Conservation (phyloP, 441 rosid species). For the Gossypium armourianum region DNA sequence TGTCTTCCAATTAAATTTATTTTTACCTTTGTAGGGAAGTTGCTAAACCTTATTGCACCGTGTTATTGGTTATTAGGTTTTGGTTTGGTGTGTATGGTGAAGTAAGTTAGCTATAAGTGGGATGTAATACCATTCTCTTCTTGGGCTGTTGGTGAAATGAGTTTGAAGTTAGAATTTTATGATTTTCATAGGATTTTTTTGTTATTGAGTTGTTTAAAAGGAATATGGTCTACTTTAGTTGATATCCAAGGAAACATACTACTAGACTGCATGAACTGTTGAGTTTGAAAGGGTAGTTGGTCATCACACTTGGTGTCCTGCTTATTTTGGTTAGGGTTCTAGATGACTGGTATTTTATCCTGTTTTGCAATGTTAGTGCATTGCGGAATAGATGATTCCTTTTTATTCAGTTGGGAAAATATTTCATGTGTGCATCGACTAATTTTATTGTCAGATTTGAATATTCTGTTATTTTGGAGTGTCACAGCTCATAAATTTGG, state of each 20-base stretch:
- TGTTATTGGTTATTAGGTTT: not conserved
- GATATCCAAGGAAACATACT: not conserved
- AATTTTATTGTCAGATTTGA: not conserved
- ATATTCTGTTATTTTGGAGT: not conserved
- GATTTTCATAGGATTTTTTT: not conserved
- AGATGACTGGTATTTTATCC: not conserved
- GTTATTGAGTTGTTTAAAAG: not conserved
- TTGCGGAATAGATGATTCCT: not conserved
- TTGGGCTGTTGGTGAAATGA: not conserved
- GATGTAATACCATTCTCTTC: not conserved
- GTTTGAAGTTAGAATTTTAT: not conserved
- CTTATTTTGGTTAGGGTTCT: conserved; percentile 1
- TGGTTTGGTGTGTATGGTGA: not conserved
- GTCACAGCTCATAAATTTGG: not conserved
- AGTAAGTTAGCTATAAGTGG: not conserved
- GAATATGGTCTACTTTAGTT: not conserved
- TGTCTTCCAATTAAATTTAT: not conserved
- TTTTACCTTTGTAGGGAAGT: not conserved
- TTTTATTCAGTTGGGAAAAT: not conserved
- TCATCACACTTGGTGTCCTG: not conserved
- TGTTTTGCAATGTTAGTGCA: not conserved
- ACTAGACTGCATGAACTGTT: not conserved
- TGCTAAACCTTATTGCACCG: not conserved
- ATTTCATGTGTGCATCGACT: not conserved
- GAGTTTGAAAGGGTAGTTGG: not conserved